These are phyloP conservation scores for Magnolia changhungtana DNA, from an alignment of 164 flowering plant species.

Conservation along the genomic window DNA sequence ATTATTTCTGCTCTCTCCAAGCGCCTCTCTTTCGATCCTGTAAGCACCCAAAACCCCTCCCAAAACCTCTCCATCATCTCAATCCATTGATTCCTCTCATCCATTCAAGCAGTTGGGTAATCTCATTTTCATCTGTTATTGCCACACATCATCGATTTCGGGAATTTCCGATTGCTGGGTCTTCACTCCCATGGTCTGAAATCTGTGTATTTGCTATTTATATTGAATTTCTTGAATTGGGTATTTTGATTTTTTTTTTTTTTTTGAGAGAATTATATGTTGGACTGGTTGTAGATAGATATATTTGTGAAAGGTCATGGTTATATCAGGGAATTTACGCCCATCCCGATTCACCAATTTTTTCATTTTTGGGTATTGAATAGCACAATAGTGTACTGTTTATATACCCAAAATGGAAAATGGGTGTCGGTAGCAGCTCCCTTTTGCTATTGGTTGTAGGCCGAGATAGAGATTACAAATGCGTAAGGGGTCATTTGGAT, in stretches of 20 bases:
- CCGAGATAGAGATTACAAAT: too few relatives aligned
- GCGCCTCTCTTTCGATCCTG: constrained; percentile 1
- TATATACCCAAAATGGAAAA: too few relatives aligned
- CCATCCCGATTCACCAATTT: too few relatives aligned
- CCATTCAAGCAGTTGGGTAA: neutral
- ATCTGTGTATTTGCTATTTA: neutral
- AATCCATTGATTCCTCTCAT: too few relatives aligned
- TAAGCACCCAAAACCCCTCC: neutral
- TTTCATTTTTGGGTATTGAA: too few relatives aligned
- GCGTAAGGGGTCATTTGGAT: too few relatives aligned
- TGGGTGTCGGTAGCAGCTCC: too few relatives aligned
- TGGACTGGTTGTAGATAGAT: neutral
- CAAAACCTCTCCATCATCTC: neutral
- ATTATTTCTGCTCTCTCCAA: constrained; percentile 4
- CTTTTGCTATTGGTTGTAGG: too few relatives aligned
- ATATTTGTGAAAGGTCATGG: neutral
- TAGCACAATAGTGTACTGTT: too few relatives aligned
- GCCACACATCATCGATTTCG: neutral
- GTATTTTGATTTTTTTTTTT: neutral
- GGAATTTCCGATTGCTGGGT: neutral
- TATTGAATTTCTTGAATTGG: neutral
- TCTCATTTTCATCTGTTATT: neutral
- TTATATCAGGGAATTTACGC: too few relatives aligned
- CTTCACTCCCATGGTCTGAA: neutral
- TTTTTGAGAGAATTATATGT: neutral